phyloP scores from a whole-genome alignment of 2,329 filamentous ascomycete genomes.

The Botryosphaeria dothidea region DNA sequence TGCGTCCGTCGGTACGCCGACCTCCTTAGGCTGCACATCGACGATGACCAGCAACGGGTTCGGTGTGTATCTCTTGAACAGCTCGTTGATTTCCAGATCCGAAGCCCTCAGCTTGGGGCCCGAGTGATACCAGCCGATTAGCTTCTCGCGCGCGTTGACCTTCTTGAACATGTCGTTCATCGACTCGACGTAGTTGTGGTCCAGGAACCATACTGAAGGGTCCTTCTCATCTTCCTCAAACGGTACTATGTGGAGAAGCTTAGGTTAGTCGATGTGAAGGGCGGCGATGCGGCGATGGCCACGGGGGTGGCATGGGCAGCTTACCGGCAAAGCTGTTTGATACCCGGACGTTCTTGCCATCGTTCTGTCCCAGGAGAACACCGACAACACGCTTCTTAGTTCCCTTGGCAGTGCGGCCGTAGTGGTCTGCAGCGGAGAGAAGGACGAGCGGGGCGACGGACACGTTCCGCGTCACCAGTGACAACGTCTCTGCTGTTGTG shows the following conservation, averaged over 20 bases:
- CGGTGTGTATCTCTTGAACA: constrained; percentile 98
- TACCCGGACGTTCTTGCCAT: constrained; percentile 92
- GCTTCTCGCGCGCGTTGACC: constrained; percentile 97
- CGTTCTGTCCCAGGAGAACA: constrained; percentile 91
- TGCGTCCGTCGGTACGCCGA: constrained; percentile 95
- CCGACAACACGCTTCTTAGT: constrained; percentile 88
- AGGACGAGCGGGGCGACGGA: constrained; percentile 97
- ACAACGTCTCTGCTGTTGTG: constrained; percentile 94
- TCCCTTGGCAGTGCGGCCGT: constrained; percentile 89
- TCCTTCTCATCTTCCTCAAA: constrained; percentile 99
- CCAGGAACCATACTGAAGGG: constrained; percentile 97
- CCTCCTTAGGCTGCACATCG: constrained; percentile 96
- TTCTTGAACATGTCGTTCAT: constrained; percentile 99
- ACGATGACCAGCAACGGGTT: constrained; percentile 97
- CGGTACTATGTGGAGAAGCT: constrained; percentile 63
- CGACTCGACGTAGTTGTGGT: constrained; percentile 98
- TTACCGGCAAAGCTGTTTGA: constrained; percentile 98
- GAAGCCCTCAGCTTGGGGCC: constrained; percentile 95
- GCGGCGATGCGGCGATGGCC: not conserved
- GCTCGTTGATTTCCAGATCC: constrained; percentile 97
- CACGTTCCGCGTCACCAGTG: constrained; percentile 90
- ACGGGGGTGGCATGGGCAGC: constrained; percentile 28
- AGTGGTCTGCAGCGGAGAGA: constrained; percentile 97
- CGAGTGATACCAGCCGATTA: constrained; percentile 99
- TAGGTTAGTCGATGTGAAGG: constrained; percentile 25